Conservation (phyloP, 148 eudicot genomes). For the Salicornia ramosissima region DNA sequence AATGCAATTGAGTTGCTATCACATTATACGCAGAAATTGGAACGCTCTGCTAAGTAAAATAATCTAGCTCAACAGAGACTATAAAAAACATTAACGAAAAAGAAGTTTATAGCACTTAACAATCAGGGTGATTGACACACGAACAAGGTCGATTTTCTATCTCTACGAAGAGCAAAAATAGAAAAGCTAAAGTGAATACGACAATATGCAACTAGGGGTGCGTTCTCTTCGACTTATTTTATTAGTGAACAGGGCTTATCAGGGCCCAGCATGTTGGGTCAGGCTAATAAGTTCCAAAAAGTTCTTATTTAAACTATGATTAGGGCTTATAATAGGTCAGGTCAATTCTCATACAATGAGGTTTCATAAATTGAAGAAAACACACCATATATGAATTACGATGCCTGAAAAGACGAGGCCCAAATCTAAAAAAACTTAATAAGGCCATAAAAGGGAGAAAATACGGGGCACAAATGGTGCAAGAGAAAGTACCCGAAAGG, state of each 20-base stretch:
- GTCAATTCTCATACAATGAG: too few relatives aligned
- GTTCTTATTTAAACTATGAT: too few relatives aligned
- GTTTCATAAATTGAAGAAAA: too few relatives aligned
- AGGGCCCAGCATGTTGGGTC: too few relatives aligned
- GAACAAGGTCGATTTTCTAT: background rate
- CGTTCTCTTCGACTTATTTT: too few relatives aligned
- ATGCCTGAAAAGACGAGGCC: too few relatives aligned
- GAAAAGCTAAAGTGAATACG: background rate
- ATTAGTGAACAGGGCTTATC: too few relatives aligned
- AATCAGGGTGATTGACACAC: background rate
- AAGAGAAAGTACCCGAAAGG: slow-evolving; percentile 73
- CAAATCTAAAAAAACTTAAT: too few relatives aligned
- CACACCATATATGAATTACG: too few relatives aligned
- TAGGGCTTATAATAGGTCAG: too few relatives aligned
- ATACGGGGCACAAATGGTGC: background rate
- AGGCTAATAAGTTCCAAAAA: too few relatives aligned
- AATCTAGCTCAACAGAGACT: background rate
- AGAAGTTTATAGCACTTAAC: background rate
- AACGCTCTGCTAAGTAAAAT: background rate
- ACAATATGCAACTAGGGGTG: background rate
- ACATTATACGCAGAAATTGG: background rate
- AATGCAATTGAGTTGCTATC: background rate
- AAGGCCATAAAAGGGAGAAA: background rate
- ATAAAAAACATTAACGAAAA: background rate
- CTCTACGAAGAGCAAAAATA: background rate